Base-by-base conservation (phyloP, 1,284 basidiomycete genomes). In the Naganishia liquefaciens region DNA sequence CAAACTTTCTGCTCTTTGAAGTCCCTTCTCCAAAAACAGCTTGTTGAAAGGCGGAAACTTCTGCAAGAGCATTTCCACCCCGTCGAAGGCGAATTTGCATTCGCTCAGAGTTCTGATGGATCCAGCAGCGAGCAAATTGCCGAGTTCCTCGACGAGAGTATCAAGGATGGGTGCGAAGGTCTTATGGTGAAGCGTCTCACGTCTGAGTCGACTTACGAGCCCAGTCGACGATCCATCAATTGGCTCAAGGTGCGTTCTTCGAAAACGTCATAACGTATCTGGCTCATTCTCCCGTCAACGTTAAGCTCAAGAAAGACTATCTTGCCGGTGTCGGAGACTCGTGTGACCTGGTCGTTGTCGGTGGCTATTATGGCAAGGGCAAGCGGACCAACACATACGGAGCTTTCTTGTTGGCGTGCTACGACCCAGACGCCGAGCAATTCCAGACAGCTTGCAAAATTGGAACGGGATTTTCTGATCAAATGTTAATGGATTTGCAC, bases 151-250 rank as follows among this genome's bases (percentile, higher is more conserved):
- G 96, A 99, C 73, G 89, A 93, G 71, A 94, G 91, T 76, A 91
- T 99, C 70, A 95, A 93, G 75, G 93, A 97, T 74, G 93, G 95
- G 1, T 99, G 96, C 77, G 96, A 99, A 77, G 96, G 96, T 3
- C 83, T 99, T 54, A 97, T 99, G 96, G 93, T 99, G 68, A 99
- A 99, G 81, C 96, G 97, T 92, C 82, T 99, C 15, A 89, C 93
- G 44, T 90, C 87, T 27, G 87, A 91, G 43, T 93, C 94, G 74
- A 91, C 86, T 71, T 99, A 99, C 77, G 93, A 98, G 77, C 96
- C 96, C 2, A 94, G 91, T 76, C 82, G 93, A 62, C 83, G 96
- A 47, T 93, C 89, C 78, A 90, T 98, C 69, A 98, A 99, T 76
- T 99, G 96, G 96, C 82, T 99, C 15, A 99, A 99, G 86, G 93